Percentiles rank a stretch among this genome's conserved stretches.
These are phyloP conservation scores for Themeda triandra DNA, from an alignment of 176 grass and related monocot genomes.

Conservation along the genomic window DNA sequence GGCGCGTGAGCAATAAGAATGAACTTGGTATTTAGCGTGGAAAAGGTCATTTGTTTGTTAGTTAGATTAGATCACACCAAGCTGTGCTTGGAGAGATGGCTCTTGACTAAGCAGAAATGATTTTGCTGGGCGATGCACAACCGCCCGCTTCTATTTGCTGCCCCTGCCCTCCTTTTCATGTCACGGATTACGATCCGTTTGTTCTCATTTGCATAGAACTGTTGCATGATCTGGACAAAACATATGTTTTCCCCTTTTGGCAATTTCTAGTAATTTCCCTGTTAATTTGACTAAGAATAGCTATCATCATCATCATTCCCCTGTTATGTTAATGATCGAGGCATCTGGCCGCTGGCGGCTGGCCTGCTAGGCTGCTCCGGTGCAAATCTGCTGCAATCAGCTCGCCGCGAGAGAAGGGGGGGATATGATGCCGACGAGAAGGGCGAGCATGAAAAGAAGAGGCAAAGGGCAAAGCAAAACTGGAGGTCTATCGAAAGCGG, in stretches of 20 bases:
- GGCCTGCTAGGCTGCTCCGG: too few species aligned
- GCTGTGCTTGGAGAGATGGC: not conserved
- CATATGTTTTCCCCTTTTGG: not conserved
- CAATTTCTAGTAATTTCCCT: not conserved
- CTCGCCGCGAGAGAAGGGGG: constrained; percentile 3
- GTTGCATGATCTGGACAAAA: not conserved
- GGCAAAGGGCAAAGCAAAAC: not conserved
- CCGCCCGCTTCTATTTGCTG: not conserved
- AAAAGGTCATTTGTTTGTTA: not conserved
- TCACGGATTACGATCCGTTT: not conserved
- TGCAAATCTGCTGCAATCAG: not conserved
- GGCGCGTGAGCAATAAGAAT: not conserved
- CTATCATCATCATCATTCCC: too few species aligned
- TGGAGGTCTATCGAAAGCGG: not conserved
- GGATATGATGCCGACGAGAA: not conserved
- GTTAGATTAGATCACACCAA: not conserved
- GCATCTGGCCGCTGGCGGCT: too few species aligned
- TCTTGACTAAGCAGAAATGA: not conserved
- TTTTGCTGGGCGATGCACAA: not conserved
- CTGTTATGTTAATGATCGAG: not conserved
- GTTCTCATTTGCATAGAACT: not conserved
- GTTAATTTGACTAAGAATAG: not conserved
- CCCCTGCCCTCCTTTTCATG: not conserved
- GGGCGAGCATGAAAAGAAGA: constrained; percentile 14
- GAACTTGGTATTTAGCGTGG: not conserved